Base-by-base conservation (phyloP, 805 yeast species). In the Yarrowia sp. region DNA sequence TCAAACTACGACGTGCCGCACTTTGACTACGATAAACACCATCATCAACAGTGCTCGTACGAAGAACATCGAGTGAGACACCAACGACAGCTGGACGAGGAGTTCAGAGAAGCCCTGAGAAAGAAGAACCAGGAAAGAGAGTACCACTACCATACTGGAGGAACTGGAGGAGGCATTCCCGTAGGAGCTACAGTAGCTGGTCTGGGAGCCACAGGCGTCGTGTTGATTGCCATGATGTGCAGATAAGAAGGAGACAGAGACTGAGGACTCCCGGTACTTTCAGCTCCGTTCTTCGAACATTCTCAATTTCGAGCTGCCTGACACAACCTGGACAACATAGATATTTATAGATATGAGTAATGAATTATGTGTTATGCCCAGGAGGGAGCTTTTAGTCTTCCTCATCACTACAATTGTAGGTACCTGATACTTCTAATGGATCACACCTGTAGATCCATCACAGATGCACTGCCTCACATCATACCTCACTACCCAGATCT, bases 1-100 rank as follows among this genome's bases (percentile, higher is more conserved):
- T 68, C 72, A 19, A 68, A 71, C 61, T 65, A 73, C 63, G 74
- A 71, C 43, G 78, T 76, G 22, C 77, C 79, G 12, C 79, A 76
- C 66, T 76, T 76, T 65, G 76, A 76, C 64, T 72, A 68, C 59
- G 75, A 70, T 58, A 64, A 64, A 66, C 79, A 76, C 65, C 70
- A 68, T 33, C 65, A 67, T 73, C 71, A 66, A 48, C 78, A 76
- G 54, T 65, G 49, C 51, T 71, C 72, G 32, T 72, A 71, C 65
- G 78, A 74, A 24, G 65, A 40, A 33, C 72, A 70, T 61, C 65
- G 75, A 14, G 66, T 68, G 41, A 67, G 66, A 33, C 64, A 48
- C 54, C 30, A 48, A 8, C 64, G 61, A 12, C 54, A 61, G 48
- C 62, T 52, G 48, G 63, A 48, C 41, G 51, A 38, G 41, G 44